phyloP scores from a whole-genome alignment of 73 alveolate genomes.

The Tetrahymena elliotti region DNA sequence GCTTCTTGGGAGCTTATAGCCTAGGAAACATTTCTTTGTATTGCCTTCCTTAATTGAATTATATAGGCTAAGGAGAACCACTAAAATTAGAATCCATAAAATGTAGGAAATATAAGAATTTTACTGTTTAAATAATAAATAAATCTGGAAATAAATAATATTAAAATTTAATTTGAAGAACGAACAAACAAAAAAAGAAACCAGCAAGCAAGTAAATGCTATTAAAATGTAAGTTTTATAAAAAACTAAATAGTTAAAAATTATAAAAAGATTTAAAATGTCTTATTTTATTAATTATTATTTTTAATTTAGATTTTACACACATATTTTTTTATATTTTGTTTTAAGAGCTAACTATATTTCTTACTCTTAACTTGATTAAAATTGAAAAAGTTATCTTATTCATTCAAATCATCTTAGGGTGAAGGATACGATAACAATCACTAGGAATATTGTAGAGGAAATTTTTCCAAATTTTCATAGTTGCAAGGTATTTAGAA shows the following conservation, averaged over 20 bases:
- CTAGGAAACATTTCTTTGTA: not conserved
- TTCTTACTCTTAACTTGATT: not conserved
- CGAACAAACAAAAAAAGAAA: too few relatives aligned
- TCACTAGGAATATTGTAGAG: not conserved
- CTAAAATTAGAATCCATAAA: not conserved
- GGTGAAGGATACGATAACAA: not conserved
- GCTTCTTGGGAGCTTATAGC: not conserved
- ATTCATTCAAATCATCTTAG: not conserved
- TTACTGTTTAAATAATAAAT: not conserved
- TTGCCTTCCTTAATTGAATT: not conserved
- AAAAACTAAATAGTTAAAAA: too few relatives aligned
- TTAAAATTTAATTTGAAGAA: too few relatives aligned
- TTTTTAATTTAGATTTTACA: too few relatives aligned
- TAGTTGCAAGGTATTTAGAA: not conserved
- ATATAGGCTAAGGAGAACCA: not conserved
- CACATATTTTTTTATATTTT: too few relatives aligned
- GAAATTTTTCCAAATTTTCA: not conserved
- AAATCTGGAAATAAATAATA: not conserved
- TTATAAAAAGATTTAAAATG: too few relatives aligned
- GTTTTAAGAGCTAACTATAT: not conserved
- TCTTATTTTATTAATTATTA: too few relatives aligned
- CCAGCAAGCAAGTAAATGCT: too few relatives aligned
- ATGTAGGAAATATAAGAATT: not conserved
- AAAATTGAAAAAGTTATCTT: too few relatives aligned
- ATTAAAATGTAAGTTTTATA: not conserved